Evolutionary conservation across 768 basidiomycete genomes (phyloP), one percentile per base, ranked within the genome.

Genomic region (Lenzites betulinus): DNA sequence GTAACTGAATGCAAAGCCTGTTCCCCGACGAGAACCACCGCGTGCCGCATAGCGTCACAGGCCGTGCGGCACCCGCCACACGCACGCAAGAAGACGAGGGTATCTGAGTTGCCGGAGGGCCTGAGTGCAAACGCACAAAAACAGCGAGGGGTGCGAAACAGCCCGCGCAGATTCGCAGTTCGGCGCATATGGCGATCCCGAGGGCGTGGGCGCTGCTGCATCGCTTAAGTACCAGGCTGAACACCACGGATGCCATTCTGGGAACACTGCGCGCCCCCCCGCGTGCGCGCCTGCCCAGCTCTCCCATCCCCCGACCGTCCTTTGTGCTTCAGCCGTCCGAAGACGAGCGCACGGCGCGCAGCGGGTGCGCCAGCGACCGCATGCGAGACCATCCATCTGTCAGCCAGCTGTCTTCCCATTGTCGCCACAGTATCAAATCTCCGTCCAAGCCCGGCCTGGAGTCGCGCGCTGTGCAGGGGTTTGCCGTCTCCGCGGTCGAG

Each of bases 91-190:
- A 36, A 51, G 56, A 54, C 35, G 54, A 55, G 55, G 55, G 44
- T 57, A 58, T 44, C 51, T 62, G 55, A 56, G 55, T 62, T 62
- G 55, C 60, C 60, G 60, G 60, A 39, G 50, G 33, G 50, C 60
- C 49, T 57, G 60, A 46, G 60, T 57, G 52, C 3, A 6, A 3
- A 36, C 33, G 20, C 16, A 26, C 54, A 30, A 46, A 51, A 57
- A 46, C 36, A 52, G 54, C 39, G 50, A 20, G 25, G 38, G 18
- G 39, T 15, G 30, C n/a, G 54, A 62, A 57, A 62, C 51, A 62
- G 60, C 35, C 60, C 55, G 60, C 36, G 43, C 11, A 11, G 15
- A 30, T 47, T 62, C 60, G 35, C 51, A 57, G 35, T 15, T 41
- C 54, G 41, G 53, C 43, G 51, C 51, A 51, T 57, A 41, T 41